Evolutionary conservation across 306 rosid species (phyloP), one percentile per base, ranked within the genome.

Genomic region (Quercus variabilis): DNA sequence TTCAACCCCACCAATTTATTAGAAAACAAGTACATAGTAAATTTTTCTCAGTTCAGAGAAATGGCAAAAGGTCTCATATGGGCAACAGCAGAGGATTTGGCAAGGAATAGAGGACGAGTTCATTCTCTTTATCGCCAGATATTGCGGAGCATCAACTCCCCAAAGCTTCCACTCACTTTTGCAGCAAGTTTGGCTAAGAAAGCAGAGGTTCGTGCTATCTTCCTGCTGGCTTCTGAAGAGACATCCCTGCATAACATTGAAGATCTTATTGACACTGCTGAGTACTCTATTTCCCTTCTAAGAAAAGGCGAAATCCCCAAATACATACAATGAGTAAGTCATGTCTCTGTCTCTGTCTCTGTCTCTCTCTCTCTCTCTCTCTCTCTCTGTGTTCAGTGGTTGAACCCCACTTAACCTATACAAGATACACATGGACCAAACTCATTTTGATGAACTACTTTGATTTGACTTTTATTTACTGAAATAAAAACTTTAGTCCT

Each of bases 211-310:
- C 26, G 26, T 25, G 87, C 85, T 68, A 87, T 92, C 81, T 94
- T 94, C 85, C 57, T 90, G 85, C 79, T 92, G 72, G 97, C 89
- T 78, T 87, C 95, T 17, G 97, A 92, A 38, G 98, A 94, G 83
- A 87, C 90, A 1, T 90, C 97, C 1, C 76, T 88, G 28, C 97
- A 91, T 85, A 91, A 92, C 84, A 94, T 91, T 38, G 83, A 87
- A 1, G 99, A 92, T 20, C 95, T 92, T 72, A 73, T 94, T 30
- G 93, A 91, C 78, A 91, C 87, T 19, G 97, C 97, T 1, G 82
- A 92, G 70, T 91, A 90, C 89, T 90, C 98, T 58, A 92, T 93
- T 5, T 89, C 93, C 19, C 90, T 91, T 74, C 83, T 92, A 57
- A 86, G 82, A 56, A 86, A 86, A 85, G 92, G 92, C 3, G 79